Evolutionary conservation across 257 asterid genomes (phyloP).

Genomic region (Ocimum tenuiflorum): DNA sequence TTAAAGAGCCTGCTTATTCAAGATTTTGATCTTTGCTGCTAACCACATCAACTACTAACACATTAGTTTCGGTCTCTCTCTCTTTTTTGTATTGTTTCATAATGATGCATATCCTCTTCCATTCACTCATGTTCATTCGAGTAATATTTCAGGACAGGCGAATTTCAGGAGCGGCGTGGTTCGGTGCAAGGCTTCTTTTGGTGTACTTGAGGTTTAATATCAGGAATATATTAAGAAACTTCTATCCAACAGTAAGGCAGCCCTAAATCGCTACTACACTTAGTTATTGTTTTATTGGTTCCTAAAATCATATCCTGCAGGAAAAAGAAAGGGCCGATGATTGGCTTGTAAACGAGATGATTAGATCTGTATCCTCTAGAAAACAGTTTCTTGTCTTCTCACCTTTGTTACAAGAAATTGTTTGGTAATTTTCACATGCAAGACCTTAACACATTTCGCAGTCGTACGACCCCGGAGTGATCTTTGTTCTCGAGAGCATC

Average conservation of each 20-base stretch:
- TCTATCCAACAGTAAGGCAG: conserved; percentile 71
- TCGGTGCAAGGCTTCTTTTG: conserved; percentile 72
- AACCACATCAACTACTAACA: neutral
- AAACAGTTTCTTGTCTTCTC: conserved; percentile 2
- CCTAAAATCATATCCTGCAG: conserved; percentile 38
- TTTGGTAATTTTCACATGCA: neutral
- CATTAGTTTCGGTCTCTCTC: neutral
- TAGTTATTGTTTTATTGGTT: conserved; percentile 3
- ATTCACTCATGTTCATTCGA: neutral
- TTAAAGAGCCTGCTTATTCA: neutral
- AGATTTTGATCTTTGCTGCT: conserved; percentile 8
- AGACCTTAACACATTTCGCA: conserved; percentile 47
- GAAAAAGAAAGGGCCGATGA: conserved; percentile 59
- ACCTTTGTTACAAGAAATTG: neutral
- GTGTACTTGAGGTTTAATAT: conserved; percentile 58
- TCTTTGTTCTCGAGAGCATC: conserved; percentile 65
- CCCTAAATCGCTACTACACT: conserved; percentile 12
- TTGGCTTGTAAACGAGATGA: conserved; percentile 64
- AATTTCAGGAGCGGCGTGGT: conserved; percentile 64
- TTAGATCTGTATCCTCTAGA: conserved; percentile 85
- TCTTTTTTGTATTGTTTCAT: neutral
- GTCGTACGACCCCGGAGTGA: conserved; percentile 85
- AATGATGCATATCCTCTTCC: neutral
- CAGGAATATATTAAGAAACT: conserved; percentile 49
- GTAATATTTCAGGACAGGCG: conserved; percentile 50